Base-by-base conservation (phyloP, 345 rosid species). In the Clausena lansium region DNA sequence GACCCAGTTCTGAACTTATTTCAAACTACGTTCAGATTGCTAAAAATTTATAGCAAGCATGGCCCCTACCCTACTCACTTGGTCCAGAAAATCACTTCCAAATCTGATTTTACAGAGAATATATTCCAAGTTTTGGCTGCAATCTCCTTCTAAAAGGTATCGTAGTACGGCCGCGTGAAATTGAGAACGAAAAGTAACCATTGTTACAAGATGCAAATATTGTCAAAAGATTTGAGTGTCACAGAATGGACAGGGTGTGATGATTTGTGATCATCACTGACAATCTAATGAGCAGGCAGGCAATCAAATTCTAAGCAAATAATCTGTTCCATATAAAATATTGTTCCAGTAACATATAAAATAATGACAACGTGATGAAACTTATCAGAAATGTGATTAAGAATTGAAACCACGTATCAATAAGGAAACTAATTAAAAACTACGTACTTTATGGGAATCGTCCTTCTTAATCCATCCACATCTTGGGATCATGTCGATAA, bases 371-470 rank as follows among this genome's bases (percentile, higher is more conserved):
- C 67, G 4, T 22, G 30, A 64, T 64, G 64, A 55, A 76, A 35
- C 54, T 63, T 79, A 73, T 76, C 82, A 67, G 36, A 45, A 65
- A 4, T 39, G 0, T 8, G 2, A 52, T 50, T 70, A 58, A 36
- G 38, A 71, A 32, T 55, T 41, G 3, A 33, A 27, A 11, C 67
- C 36, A 45, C 79, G 19, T 81, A 85, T 75, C 80, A 55, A 67
- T 59, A 54, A 80, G 73, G 36, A 67, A 80, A 70, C 38, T 41
- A 1, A 4, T 14, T 15, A 9, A 66, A 27, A 28, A 41, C 39
- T 55, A 35, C n/a, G 0, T 64, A 22, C n/a, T 80, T 70, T 73
- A 0, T 39, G 50, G 17, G 8, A 52, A 17, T 17, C 2, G 19
- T 28, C 19, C 15, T 45, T 62, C 4, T n/a, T 3, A 55, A 30